Evolutionary conservation across 345 rosid species (phyloP), one percentile per base, ranked within the genome.

Genomic region (Linum trigynum): DNA sequence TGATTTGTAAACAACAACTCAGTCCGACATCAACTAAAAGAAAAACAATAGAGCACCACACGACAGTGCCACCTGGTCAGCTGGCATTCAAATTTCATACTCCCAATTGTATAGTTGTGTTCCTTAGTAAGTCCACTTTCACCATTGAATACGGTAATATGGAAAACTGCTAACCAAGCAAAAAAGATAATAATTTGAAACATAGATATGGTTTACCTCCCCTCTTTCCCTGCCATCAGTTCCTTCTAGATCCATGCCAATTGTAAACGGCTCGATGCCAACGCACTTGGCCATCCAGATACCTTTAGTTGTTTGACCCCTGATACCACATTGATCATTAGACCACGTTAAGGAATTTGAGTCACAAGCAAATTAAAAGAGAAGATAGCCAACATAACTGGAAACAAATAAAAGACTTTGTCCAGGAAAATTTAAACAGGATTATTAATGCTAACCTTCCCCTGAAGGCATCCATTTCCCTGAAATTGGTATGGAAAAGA

Each of bases 181-280:
- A 45, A 7, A 14, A 45, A 45, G 12, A 45, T 8, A 43, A 5
- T 11, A 43, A 43, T 43, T 43, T 11, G 6, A 43, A 43, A 43
- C 50, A 48, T 15, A 48, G 53, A 48, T 48, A 48, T 9, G 2
- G 12, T 0, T 48, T 48, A 48, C 95, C 91, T 88, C 91, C 55
- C 95, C 95, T 66, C 95, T 78, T 77, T 88, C 91, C 77, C 91
- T 88, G 32, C 89, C 89, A 68, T 88, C 89, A 5, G 91, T 85
- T 59, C 95, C 91, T 81, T 88, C 95, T 76, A 88, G 79, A 77
- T 88, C 91, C 89, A 85, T 80, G 37, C 86, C 91, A 72, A 84
- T 41, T 16, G 89, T 88, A 59, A 81, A 84, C 69, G 91, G 91
- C 67, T 86, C 85, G 58, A 86, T 80, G n/a, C 85, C 89, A 69